Base-by-base conservation (phyloP, 2,329 filamentous ascomycete species). In the Ambrosiella beaveri region DNA sequence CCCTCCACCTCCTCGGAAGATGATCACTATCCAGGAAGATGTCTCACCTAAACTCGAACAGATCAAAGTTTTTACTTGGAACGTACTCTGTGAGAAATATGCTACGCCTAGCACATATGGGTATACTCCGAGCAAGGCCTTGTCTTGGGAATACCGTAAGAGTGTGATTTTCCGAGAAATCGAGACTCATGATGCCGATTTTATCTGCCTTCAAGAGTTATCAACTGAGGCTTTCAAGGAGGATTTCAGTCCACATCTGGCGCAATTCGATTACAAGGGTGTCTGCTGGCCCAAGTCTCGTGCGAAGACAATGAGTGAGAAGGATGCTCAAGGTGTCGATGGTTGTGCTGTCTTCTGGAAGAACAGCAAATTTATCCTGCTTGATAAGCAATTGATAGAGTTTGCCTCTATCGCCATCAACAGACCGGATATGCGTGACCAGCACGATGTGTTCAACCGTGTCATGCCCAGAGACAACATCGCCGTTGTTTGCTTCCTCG, bases 391-490 rank as follows among this genome's bases (percentile, higher is more conserved):
- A 67, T 74, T 95, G 62, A 85, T 98, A 65, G 89, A 96, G 69
- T 95, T 96, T 68, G 84, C 86, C 41, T 85, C 88, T 60, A 87
- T 88, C 59, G 91, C 91, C 63, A 95, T 98, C 70, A 93, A 94
- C 67, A 79, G 93, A 63, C 88, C 90, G 2, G 93, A 97, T 68
- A 95, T 96, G 81, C 97, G 97, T 73, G 88, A 90, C 59, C 88
- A 95, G 66, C 88, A 95, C 67, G 93, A 98, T 66, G 91, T 97
- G 59, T 97, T 95, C 77, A 98, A 98, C 69, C 86, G 93, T 36
- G 86, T 98, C 61, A 97, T 96, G 93, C 90, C 91, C 61, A 88
- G 93, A 71, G 93, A 98, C 75, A 91, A 97, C 68, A 95, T 98
- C 69, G 93, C 86, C 13, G 85, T 95, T 53, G 81, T 95, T 53